phyloP scores from a whole-genome alignment of 2,329 filamentous ascomycete genomes.

The Fusarium piperis region DNA sequence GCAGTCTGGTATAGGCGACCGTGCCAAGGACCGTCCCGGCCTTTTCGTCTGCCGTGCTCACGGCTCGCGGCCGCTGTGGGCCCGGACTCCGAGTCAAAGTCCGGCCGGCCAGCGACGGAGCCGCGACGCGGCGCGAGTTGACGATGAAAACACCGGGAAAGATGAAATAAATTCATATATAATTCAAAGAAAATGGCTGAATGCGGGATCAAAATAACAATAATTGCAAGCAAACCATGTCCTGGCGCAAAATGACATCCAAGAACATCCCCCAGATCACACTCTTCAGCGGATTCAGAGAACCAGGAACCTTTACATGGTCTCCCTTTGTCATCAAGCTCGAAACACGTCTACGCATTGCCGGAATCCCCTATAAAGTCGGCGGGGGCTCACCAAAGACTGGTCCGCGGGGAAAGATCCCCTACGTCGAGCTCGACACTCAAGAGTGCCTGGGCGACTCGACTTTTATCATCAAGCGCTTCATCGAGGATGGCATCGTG shows the following conservation, averaged over 20 bases:
- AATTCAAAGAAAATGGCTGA: not conserved
- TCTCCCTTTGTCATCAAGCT: slow-evolving; percentile 72
- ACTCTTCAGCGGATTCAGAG: slow-evolving; percentile 61
- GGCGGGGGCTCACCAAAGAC: slow-evolving; percentile 55
- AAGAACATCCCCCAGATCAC: slow-evolving; percentile 21
- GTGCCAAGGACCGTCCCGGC: not conserved
- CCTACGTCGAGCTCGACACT: slow-evolving; percentile 58
- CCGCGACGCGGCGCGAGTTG: not conserved
- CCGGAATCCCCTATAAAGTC: slow-evolving; percentile 56
- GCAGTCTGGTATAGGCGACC: not conserved
- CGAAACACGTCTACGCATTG: slow-evolving; percentile 68
- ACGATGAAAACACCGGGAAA: not conserved
- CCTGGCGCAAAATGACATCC: not conserved
- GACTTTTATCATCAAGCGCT: slow-evolving; percentile 59
- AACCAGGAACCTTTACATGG: slow-evolving; percentile 57
- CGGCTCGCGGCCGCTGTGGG: slow-evolving; percentile 7
- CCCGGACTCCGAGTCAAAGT: slow-evolving; percentile 11
- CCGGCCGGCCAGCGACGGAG: slow-evolving; percentile 6
- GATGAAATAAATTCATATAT: not conserved
- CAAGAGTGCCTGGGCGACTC: slow-evolving; percentile 59
- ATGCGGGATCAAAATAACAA: too few relatives aligned
- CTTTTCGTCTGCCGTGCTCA: not conserved
- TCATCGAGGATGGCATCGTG: slow-evolving; percentile 53
- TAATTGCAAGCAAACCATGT: not conserved
- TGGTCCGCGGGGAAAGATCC: slow-evolving; percentile 68